Conservation (phyloP, 2,329 filamentous ascomycete genomes). For the Zelopaecilomyces penicillatus region DNA sequence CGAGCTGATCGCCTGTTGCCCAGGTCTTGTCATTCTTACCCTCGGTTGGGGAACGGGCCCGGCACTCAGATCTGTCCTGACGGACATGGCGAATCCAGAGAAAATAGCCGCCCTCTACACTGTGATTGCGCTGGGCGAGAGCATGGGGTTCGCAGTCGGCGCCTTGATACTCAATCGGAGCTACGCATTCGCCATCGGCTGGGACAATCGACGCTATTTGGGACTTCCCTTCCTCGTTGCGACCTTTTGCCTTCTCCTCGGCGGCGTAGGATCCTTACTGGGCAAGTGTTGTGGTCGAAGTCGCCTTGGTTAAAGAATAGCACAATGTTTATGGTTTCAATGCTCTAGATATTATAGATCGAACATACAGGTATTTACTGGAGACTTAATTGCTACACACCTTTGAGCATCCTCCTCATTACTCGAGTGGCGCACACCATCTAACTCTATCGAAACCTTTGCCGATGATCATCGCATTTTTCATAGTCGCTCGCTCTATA, state of each 20-base stretch:
- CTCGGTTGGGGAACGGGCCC: background rate
- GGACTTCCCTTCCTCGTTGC: background rate
- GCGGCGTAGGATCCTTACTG: background rate
- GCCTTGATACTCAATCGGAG: background rate
- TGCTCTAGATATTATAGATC: background rate
- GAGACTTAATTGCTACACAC: no score
- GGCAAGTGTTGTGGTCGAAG: background rate
- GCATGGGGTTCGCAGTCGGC: background rate
- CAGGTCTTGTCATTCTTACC: background rate
- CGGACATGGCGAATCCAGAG: background rate
- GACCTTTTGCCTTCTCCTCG: background rate
- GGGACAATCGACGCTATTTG: background rate
- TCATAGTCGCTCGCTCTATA: no score
- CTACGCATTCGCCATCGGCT: background rate
- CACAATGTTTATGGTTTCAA: background rate
- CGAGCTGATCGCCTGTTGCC: background rate
- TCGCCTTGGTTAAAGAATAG: background rate
- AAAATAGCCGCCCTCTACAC: constrained; percentile 1
- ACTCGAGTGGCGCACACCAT: no score
- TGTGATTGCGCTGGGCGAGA: background rate
- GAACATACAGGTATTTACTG: background rate
- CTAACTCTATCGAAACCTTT: no score
- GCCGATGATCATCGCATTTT: no score
- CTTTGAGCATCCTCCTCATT: no score
- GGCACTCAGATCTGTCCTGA: background rate